A percentile compares a stretch with the other conserved stretches of the same genome.
Evolutionary conservation across 1,284 basidiomycete genomes (phyloP).

Genomic region (Tilletia caries): DNA sequence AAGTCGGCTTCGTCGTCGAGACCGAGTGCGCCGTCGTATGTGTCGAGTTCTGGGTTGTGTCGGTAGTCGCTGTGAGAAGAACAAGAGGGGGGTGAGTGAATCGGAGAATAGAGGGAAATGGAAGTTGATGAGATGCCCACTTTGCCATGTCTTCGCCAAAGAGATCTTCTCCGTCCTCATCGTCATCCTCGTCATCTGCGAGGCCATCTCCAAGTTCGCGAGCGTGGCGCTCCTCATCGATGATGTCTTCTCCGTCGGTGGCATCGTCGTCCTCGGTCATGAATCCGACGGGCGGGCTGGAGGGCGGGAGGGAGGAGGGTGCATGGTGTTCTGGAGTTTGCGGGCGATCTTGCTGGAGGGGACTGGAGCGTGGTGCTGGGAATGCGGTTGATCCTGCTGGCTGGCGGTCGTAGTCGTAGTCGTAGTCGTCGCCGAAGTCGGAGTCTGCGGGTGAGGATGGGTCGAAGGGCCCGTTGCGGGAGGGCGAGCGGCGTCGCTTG

Average conservation of each 20-base stretch:
- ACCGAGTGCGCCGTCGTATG: constrained; percentile 74
- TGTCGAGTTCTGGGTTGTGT: constrained; percentile 74
- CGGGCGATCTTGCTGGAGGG: background rate
- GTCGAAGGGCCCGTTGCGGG: constrained; percentile 16
- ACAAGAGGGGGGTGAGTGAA: background rate
- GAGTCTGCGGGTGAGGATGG: constrained; percentile 21
- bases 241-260: constrained; percentile 31
- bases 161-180: constrained; percentile 80
- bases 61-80: constrained; percentile 75
- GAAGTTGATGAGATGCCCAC: constrained; percentile 59
- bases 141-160: constrained; percentile 74
- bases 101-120: constrained; percentile 10
- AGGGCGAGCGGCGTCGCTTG: constrained; percentile 26
- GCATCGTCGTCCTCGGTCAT: constrained; percentile 46
- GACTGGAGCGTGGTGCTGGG: background rate
- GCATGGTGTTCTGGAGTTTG: constrained; percentile 11
- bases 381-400: background rate
- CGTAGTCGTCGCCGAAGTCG: constrained; percentile 6
- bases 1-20: constrained; percentile 80
- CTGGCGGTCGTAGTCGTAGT: background rate
- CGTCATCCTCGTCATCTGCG: constrained; percentile 63
- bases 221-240: constrained; percentile 49
- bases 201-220: constrained; percentile 55
- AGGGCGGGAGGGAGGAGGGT: constrained; percentile 46
- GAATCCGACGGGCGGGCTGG: constrained; percentile 41